Evolutionary conservation across 1,139 yeast genomes (phyloP), one percentile per base, ranked within the genome.

Genomic region (Suhomyces choctaworum): DNA sequence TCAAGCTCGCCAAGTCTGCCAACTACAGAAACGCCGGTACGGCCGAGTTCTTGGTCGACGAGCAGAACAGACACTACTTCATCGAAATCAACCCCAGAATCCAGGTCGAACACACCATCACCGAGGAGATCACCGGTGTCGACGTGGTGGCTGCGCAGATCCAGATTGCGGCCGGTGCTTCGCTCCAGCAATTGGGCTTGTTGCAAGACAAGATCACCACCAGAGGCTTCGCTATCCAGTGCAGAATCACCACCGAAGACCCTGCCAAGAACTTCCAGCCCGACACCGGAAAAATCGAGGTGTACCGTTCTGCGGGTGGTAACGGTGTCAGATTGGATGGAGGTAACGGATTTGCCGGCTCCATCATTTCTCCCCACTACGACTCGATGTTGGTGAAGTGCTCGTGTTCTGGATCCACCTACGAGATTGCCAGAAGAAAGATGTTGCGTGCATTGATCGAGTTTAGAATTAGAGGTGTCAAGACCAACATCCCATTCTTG

Each of bases 301-400:
- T 92, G 31, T 92, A 92, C 72, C 80, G 98, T 63, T 89, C 97
- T 24, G 88, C 98, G 25, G 99, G 99, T 70, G 99, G 99, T 73
- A 92, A 92, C 58, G 99, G 99, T 60, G 97, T 92, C 32, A 82
- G 99, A 69, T 76, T 92, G 51, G 99, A 92, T 60, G 99, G 98
- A 71, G 98, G 98, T 67, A 92, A 92, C 59, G 97, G 97, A 6
- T 92, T 89, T 65, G 95, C 97, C n/a, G 99, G 99, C 48, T 88
- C 97, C 21, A 82, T 94, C 48, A 92, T 92, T 49, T 83, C 96
- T 22, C 98, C 99, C 31, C 96, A 89, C 66, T 92, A 92, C 66
- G 99, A 92, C 66, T 90, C 97, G 31, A 87, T 92, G 97, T 77
- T 92, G 76, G 98, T 92, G 47, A 92, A 92, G 66, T 94, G 98